phyloP scores from a whole-genome alignment of 495 filamentous ascomycete genomes.

The Hypoxylon fuscum region DNA sequence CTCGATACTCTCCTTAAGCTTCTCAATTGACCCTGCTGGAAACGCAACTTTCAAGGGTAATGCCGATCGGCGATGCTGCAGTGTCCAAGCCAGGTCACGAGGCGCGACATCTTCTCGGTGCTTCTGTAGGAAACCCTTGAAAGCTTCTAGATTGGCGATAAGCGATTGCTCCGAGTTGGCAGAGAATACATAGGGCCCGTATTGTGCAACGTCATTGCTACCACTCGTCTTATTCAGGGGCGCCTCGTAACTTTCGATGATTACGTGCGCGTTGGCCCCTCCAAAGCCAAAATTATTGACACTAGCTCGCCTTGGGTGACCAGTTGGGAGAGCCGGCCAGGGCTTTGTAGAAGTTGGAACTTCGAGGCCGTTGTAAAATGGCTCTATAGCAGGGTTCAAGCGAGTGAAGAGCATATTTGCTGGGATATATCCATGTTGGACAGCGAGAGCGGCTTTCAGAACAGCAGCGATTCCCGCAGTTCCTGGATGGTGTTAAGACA shows the following conservation, averaged over 20 bases:
- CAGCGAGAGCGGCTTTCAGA: conserved; percentile 53
- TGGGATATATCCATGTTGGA: conserved; percentile 57
- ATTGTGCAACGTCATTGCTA: no score
- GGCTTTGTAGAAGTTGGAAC: conserved; percentile 40
- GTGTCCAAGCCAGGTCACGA: no score
- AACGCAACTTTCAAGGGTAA: no score
- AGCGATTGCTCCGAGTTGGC: not conserved
- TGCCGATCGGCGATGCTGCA: no score
- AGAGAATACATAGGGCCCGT: not conserved
- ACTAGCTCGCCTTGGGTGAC: conserved; percentile 23
- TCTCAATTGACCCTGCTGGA: no score
- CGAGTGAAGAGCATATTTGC: conserved; percentile 55
- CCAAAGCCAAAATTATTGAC: conserved; percentile 59
- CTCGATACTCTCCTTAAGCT: no score
- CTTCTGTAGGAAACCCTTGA: no score
- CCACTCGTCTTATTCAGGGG: no score
- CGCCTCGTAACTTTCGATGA: conserved; percentile 49
- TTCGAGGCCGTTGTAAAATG: conserved; percentile 43
- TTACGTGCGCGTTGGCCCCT: conserved; percentile 60
- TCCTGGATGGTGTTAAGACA: no score
- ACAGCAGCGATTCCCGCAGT: conserved; percentile 59
- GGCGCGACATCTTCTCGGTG: no score
- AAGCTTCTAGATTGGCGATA: no score
- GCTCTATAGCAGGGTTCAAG: conserved; percentile 51
- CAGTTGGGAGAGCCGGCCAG: conserved; percentile 39